Conservation (phyloP, 1,284 basidiomycete genomes). For the Stygiomarasmius scandens region DNA sequence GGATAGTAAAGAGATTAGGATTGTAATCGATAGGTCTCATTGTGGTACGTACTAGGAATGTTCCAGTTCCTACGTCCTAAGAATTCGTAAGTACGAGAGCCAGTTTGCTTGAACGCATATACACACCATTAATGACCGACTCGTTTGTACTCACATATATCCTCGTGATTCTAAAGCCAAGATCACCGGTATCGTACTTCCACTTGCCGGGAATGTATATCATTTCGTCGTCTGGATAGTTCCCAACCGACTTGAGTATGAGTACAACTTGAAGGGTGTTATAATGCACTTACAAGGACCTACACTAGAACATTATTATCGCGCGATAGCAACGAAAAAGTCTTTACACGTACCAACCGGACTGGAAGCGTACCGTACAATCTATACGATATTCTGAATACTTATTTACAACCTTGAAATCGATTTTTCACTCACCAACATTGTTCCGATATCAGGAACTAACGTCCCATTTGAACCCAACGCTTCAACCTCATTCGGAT, state of each 20-base stretch:
- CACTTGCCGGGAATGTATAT: constrained; percentile 11
- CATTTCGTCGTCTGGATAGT: constrained; percentile 9
- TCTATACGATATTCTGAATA: neutral
- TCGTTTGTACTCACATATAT: constrained; percentile 9
- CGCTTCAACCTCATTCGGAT: neutral
- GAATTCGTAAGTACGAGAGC: neutral
- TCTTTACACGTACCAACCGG: neutral
- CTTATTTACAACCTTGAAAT: neutral
- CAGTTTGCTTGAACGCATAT: neutral
- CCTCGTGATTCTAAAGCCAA: constrained; percentile 3
- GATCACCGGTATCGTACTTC: constrained; percentile 1
- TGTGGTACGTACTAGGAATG: constrained; percentile 3
- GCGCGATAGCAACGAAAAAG: neutral
- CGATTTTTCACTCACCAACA: neutral
- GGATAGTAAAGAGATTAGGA: neutral
- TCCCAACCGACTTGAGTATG: neutral
- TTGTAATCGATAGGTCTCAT: neutral
- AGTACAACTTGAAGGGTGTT: neutral
- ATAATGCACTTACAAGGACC: constrained; percentile 1
- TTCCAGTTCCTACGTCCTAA: constrained; percentile 10
- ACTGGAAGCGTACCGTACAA: constrained; percentile 3
- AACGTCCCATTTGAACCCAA: neutral
- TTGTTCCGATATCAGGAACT: constrained; percentile 1
- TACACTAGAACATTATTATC: neutral
- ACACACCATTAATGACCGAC: constrained; percentile 8